Evolutionary conservation across 2,329 filamentous ascomycete genomes (phyloP).

Genomic region (Mycosphaerella arachidis): DNA sequence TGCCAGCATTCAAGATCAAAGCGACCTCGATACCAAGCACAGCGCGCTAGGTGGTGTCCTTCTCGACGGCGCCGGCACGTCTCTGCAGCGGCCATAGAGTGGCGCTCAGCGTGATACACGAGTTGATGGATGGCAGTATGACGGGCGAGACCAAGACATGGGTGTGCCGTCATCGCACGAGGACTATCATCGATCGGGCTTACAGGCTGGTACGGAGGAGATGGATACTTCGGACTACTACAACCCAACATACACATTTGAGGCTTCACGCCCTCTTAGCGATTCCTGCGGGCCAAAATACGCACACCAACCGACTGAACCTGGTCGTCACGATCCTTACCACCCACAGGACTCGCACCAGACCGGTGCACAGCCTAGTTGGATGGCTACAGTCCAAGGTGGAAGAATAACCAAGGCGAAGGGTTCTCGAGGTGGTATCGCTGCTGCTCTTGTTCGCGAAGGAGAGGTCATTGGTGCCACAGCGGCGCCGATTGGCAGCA

Average conservation of each 20-base stretch:
- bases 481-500: conserved; percentile 75
- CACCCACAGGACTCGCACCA: neutral
- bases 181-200: neutral
- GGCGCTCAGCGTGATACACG: neutral
- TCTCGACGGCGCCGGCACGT: neutral
- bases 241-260: neutral
- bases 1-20: neutral
- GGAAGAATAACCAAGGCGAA: neutral
- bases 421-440: conserved; percentile 12
- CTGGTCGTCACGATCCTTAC: neutral
- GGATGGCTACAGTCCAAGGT: neutral
- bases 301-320: neutral
- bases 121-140: neutral
- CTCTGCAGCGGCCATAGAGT: neutral
- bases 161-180: neutral
- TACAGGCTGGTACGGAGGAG: neutral
- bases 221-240: neutral
- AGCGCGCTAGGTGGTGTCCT: neutral
- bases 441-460: conserved; percentile 61
- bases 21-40: neutral
- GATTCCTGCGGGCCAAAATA: neutral
- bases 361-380: neutral
- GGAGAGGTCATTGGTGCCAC: conserved; percentile 83
- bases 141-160: neutral
- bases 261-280: neutral